Percentiles rank a stretch among this genome's conserved stretches.
Evolutionary conservation across 2,329 filamentous ascomycete species (phyloP).

Genomic region (Paraphaeosphaeria sporulosa): DNA sequence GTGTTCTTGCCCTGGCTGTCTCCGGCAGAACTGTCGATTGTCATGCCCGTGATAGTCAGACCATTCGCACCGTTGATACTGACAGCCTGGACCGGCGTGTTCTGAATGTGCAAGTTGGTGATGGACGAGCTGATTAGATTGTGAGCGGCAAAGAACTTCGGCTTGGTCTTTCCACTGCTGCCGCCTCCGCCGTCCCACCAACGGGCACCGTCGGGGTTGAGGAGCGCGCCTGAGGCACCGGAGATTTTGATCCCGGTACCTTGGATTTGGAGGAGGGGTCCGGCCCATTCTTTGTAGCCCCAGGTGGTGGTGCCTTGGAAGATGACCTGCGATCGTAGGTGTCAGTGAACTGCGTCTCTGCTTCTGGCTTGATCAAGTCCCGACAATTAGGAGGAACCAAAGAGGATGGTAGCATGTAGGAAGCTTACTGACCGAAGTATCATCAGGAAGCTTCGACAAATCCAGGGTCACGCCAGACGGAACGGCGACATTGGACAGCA

Average conservation of each 20-base stretch:
- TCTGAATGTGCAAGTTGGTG: conserved; percentile 59
- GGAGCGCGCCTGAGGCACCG: conserved; percentile 61
- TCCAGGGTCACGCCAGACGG: conserved; percentile 67
- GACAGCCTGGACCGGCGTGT: conserved; percentile 64
- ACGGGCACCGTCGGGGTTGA: conserved; percentile 63
- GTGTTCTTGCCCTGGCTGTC: conserved; percentile 58
- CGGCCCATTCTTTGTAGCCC: conserved; percentile 70
- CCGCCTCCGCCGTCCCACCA: conserved; percentile 60
- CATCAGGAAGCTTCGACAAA: conserved; percentile 59
- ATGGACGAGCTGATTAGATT: conserved; percentile 60
- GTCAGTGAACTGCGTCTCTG: not conserved
- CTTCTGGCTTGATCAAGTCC: too few species aligned
- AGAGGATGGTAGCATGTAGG: not conserved
- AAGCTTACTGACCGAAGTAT: conserved; percentile 46
- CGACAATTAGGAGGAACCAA: not conserved
- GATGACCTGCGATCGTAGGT: conserved; percentile 53
- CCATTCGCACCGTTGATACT: conserved; percentile 53
- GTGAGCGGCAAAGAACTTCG: conserved; percentile 64
- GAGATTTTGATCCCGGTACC: conserved; percentile 61
- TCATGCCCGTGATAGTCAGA: conserved; percentile 58
- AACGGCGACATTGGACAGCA: conserved; percentile 62
- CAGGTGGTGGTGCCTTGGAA: conserved; percentile 72
- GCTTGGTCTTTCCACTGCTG: conserved; percentile 55
- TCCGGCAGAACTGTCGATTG: conserved; percentile 65
- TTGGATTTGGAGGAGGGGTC: conserved; percentile 65